Percentiles rank a stretch among this genome's conserved stretches.
Evolutionary conservation across 768 basidiomycete genomes (phyloP).

Genomic region (Albatrellus ellisii): DNA sequence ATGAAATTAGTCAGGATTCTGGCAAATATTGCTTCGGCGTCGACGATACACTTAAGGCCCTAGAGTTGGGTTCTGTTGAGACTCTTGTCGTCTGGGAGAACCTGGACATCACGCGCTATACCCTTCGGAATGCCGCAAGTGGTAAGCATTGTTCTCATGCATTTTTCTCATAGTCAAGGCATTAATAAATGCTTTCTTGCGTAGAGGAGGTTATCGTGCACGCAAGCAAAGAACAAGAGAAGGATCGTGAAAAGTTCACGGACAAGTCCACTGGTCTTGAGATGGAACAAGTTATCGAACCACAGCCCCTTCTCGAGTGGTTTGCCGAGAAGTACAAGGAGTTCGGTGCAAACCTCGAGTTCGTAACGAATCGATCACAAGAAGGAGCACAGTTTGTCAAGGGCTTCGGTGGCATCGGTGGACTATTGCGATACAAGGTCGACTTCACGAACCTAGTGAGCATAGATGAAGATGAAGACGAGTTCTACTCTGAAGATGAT

Average conservation of each 20-base stretch:
- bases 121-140: conserved; percentile 84
- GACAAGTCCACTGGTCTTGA: conserved; percentile 92
- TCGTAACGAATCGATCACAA: conserved; percentile 92
- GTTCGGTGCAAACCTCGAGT: conserved; percentile 91
- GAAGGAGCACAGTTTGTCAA: conserved; percentile 98
- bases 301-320: conserved; percentile 90
- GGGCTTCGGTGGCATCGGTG: conserved; percentile 97
- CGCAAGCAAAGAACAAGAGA: conserved; percentile 70
- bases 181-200: conserved; percentile 1
- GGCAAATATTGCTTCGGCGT: conserved; percentile 96
- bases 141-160: conserved; percentile 30
- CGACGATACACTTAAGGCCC: conserved; percentile 89
- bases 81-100: conserved; percentile 99
- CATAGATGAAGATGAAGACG: conserved; percentile 69
- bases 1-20: conserved; percentile 97
- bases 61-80: conserved; percentile 94
- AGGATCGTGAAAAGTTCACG: conserved; percentile 87
- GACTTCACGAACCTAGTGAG: conserved; percentile 76
- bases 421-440: conserved; percentile 92
- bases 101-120: conserved; percentile 79
- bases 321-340: conserved; percentile 98
- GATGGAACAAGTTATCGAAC: conserved; percentile 84
- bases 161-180: too few relatives aligned
- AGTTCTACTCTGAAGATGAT: conserved; percentile 67
- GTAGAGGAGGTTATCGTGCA: conserved; percentile 79